Percentiles rank a stretch among this genome's conserved stretches.
phyloP scores from a whole-genome alignment of 2,329 filamentous ascomycete species.

The Orbilia oligospora region DNA sequence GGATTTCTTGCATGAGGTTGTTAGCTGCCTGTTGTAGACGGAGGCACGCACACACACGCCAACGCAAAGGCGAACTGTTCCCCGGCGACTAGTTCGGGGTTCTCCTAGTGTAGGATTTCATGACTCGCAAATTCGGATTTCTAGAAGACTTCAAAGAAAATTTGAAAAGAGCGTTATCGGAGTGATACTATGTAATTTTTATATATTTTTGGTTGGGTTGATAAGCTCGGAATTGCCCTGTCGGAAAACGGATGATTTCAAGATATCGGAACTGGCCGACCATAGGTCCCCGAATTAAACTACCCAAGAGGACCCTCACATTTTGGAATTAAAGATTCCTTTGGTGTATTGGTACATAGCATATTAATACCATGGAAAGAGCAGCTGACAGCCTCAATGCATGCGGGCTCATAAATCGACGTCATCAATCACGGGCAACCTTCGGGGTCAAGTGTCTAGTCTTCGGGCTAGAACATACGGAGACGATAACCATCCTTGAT shows the following conservation, averaged over 20 bases:
- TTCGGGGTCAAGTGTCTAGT: not conserved
- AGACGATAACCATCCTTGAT: not conserved
- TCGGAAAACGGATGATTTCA: not conserved
- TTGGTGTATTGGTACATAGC: not conserved
- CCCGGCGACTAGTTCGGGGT: slow-evolving; percentile 23
- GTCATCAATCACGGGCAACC: slow-evolving; percentile 5
- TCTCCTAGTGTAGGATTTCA: slow-evolving; percentile 28
- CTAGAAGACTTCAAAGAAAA: slow-evolving; percentile 23
- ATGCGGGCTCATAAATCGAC: not conserved
- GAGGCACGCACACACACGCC: not conserved
- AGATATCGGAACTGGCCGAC: slow-evolving; percentile 48
- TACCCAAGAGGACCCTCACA: not conserved
- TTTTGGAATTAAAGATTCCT: not conserved
- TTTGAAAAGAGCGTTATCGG: slow-evolving; percentile 6
- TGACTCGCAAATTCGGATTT: slow-evolving; percentile 19
- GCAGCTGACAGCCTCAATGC: slow-evolving; percentile 15
- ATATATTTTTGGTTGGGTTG: not conserved
- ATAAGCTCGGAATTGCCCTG: slow-evolving; percentile 31
- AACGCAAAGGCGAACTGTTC: slow-evolving; percentile 25
- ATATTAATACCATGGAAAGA: not conserved
- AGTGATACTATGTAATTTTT: not conserved
- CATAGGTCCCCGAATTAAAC: not conserved
- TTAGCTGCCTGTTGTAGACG: slow-evolving; percentile 46
- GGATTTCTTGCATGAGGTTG: slow-evolving; percentile 12
- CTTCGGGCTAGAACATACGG: not conserved